A percentile compares a stretch with the other conserved stretches of the same genome.
These are phyloP conservation scores for Kluyveromyces aestuarii DNA, from an alignment of 805 yeast species.

Conservation along the genomic window DNA sequence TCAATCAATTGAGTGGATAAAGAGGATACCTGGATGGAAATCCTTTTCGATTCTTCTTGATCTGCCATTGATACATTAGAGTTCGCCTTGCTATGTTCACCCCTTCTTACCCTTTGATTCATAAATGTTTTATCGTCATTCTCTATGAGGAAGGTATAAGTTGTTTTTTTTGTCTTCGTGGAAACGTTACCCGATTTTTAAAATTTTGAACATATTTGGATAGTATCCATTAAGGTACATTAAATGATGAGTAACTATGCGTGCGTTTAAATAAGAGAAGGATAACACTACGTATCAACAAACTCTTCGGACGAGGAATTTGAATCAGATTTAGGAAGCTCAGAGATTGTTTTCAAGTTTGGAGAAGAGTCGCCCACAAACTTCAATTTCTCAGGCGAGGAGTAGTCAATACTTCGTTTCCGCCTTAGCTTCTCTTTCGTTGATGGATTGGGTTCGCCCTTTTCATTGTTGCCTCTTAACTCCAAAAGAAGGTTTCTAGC, in stretches of 20 bases:
- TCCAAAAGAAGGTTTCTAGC: conserved; percentile 59
- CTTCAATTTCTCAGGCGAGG: not conserved
- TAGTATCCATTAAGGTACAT: not conserved
- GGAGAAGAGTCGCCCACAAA: not conserved
- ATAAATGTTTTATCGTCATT: not conserved
- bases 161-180: not conserved
- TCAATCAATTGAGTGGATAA: conserved; percentile 53
- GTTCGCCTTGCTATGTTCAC: not conserved
- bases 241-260: not conserved
- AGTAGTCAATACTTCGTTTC: not conserved
- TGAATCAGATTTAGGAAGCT: not conserved
- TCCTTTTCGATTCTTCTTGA: conserved; percentile 34
- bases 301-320: conserved; percentile 5
- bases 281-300: conserved; percentile 6
- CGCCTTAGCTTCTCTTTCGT: conserved; percentile 16
- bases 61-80: conserved; percentile 3
- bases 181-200: not conserved
- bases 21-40: conserved; percentile 46
- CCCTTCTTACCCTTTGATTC: not conserved
- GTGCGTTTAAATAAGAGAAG: not conserved
- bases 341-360: not conserved
- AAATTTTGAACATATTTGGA: not conserved
- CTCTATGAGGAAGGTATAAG: not conserved
- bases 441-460: conserved; percentile 15
- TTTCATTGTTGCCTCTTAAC: conserved; percentile 35